phyloP scores from a whole-genome alignment of 768 basidiomycete genomes.

The Termitomyces bulborhizus region DNA sequence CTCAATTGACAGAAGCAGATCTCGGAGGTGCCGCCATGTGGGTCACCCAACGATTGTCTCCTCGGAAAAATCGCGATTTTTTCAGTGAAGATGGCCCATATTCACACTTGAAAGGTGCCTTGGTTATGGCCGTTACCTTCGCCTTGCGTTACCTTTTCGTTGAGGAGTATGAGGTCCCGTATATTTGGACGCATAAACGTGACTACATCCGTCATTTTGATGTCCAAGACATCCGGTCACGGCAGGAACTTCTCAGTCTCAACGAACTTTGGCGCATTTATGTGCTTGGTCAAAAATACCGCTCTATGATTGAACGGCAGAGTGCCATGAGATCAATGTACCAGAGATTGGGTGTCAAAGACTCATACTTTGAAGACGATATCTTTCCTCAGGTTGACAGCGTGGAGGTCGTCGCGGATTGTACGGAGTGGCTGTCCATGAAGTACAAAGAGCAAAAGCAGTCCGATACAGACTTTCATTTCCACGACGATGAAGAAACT shows the following conservation, averaged over 20 bases:
- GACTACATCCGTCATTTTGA: constrained; percentile 88
- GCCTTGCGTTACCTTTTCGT: constrained; percentile 80
- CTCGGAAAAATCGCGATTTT: constrained; percentile 64
- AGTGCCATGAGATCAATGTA: constrained; percentile 59
- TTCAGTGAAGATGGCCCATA: constrained; percentile 60
- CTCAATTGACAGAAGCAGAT: constrained; percentile 64
- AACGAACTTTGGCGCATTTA: constrained; percentile 91
- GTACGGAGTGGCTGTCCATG: constrained; percentile 85
- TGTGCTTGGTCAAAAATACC: constrained; percentile 82
- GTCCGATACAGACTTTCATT: constrained; percentile 54
- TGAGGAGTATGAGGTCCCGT: constrained; percentile 89
- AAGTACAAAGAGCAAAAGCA: constrained; percentile 75
- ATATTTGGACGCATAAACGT: constrained; percentile 89
- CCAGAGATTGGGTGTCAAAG: constrained; percentile 57
- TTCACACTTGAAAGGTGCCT: constrained; percentile 52
- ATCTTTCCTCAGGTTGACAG: constrained; percentile 64
- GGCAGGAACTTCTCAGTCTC: constrained; percentile 65
- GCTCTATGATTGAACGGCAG: constrained; percentile 76
- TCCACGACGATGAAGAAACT: constrained; percentile 64
- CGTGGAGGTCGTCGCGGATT: constrained; percentile 86
- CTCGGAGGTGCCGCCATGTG: constrained; percentile 79
- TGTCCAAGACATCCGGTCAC: constrained; percentile 51
- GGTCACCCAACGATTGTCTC: constrained; percentile 78
- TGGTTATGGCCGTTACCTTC: constrained; percentile 75
- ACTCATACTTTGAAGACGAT: constrained; percentile 72